Percentiles rank a stretch among this genome's conserved stretches.
phyloP scores from a whole-genome alignment of 768 basidiomycete genomes.

The Leccinum arenicola region DNA sequence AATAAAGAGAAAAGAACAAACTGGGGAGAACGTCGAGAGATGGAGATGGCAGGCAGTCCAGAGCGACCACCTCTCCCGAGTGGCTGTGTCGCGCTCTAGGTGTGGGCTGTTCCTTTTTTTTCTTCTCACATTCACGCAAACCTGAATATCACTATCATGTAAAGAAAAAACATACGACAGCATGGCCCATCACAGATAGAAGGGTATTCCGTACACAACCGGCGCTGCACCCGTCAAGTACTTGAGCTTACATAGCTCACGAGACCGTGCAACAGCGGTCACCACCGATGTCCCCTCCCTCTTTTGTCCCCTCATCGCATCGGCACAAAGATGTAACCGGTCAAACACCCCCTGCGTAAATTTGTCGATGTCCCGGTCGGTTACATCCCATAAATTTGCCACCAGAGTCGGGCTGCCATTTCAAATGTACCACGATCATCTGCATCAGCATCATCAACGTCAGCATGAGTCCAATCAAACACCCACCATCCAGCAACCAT shows the following conservation, averaged over 20 bases:
- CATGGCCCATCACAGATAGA: conserved; percentile 53
- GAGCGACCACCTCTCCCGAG: conserved; percentile 7
- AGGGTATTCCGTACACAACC: conserved; percentile 94
- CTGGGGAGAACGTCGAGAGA: neutral
- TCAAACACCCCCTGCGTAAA: conserved; percentile 83
- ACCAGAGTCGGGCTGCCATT: conserved; percentile 77
- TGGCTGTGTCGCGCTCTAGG: conserved; percentile 10
- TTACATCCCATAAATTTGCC: conserved; percentile 98
- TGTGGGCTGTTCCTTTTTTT: neutral
- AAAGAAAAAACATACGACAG: neutral
- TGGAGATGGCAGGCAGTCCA: neutral
- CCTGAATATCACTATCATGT: neutral
- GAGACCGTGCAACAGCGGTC: conserved; percentile 73
- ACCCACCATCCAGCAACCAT: conserved; percentile 97
- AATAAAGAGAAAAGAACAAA: neutral
- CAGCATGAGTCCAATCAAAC: neutral
- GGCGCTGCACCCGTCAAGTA: conserved; percentile 95
- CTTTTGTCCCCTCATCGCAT: conserved; percentile 12
- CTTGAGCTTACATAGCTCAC: conserved; percentile 82
- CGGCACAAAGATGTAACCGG: conserved; percentile 52
- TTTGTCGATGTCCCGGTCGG: conserved; percentile 95
- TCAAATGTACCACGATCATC: neutral
- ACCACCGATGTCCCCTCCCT: conserved; percentile 49
- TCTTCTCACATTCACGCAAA: neutral
- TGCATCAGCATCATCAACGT: neutral